These are phyloP conservation scores for Fusarium denticulatum DNA, from an alignment of 2,329 filamentous ascomycete genomes.

Conservation along the genomic window DNA sequence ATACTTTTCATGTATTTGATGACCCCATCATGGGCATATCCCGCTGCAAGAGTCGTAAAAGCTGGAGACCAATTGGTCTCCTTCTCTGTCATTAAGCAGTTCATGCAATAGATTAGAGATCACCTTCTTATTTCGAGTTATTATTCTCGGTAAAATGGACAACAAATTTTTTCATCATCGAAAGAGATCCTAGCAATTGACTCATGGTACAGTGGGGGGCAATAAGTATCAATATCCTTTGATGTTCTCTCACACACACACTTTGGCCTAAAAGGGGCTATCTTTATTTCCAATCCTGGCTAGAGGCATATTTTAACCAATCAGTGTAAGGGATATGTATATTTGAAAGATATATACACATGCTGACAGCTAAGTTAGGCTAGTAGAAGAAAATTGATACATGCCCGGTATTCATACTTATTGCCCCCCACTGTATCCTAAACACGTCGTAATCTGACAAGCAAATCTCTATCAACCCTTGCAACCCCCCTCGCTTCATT, in stretches of 20 bases:
- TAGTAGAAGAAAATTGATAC: too few relatives aligned
- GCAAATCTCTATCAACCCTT: constrained; percentile 35
- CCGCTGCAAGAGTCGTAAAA: constrained; percentile 23
- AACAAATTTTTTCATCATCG: background rate
- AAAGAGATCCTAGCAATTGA: background rate
- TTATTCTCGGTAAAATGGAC: rapidly evolving
- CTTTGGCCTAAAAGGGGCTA: too few relatives aligned
- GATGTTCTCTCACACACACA: too few relatives aligned
- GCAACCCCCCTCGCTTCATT: constrained; percentile 39
- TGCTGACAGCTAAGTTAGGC: too few relatives aligned
- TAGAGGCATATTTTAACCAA: too few relatives aligned
- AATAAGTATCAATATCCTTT: too few relatives aligned
- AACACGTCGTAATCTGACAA: constrained; percentile 26
- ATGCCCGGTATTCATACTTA: too few relatives aligned
- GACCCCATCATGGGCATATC: constrained; percentile 36
- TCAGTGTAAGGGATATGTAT: too few relatives aligned
- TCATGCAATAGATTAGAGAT: background rate
- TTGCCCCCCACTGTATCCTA: too few relatives aligned
- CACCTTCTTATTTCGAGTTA: rapidly evolving
- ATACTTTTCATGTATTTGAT: constrained; percentile 31
- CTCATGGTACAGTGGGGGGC: too few relatives aligned
- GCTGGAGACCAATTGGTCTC: constrained; percentile 15
- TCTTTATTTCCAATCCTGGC: too few relatives aligned
- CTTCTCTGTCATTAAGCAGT: constrained; percentile 7
- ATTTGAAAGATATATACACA: too few relatives aligned